These are phyloP conservation scores for Paramecium pentaurelia DNA, from an alignment of 73 alveolate species.

Conservation along the genomic window DNA sequence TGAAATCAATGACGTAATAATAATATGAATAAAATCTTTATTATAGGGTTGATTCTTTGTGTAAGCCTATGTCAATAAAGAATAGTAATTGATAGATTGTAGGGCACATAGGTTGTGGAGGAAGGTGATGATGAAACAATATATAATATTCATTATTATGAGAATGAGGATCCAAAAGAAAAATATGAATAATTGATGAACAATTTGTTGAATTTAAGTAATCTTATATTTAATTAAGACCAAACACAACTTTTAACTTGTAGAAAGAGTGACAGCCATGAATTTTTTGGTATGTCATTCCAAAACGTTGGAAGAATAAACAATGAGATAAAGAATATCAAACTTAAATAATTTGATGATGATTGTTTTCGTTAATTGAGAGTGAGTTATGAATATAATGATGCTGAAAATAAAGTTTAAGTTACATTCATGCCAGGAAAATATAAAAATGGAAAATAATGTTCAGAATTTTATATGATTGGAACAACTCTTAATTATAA, in stretches of 20 bases:
- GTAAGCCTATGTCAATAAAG: neutral
- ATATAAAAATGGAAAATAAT: neutral
- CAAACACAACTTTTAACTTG: neutral
- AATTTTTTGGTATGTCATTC: slow-evolving; percentile 13
- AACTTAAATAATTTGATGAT: neutral
- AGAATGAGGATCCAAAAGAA: neutral
- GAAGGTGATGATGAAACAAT: neutral
- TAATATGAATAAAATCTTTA: slow-evolving; percentile 10
- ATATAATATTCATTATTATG: neutral
- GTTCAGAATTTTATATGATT: neutral
- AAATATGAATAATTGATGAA: neutral
- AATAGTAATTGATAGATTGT: neutral
- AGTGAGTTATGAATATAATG: neutral
- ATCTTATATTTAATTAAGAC: neutral
- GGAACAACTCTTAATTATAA: slow-evolving; percentile 36
- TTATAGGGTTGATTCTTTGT: neutral
- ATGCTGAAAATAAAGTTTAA: neutral
- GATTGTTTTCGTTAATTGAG: neutral
- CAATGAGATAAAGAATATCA: neutral
- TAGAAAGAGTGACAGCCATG: neutral
- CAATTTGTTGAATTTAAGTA: slow-evolving; percentile 15
- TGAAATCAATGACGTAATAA: neutral
- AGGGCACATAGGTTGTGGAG: neutral
- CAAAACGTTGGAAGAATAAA: neutral
- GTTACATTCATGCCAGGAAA: slow-evolving; percentile 1